Conservation (phyloP, 2,329 filamentous ascomycete species). For the Keithomyces neogunnii region DNA sequence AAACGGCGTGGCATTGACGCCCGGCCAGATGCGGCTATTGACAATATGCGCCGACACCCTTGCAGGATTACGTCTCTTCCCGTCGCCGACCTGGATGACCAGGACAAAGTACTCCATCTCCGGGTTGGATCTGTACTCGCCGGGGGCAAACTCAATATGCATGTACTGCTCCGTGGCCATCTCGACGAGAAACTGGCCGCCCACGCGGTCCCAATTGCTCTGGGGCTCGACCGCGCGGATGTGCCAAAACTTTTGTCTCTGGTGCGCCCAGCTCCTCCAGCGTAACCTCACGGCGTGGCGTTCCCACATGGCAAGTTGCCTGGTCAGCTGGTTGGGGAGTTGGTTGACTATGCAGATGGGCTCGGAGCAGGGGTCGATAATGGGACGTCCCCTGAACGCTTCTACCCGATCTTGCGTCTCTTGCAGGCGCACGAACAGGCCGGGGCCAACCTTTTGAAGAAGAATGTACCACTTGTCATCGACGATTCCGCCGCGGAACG, state of each 20-base stretch:
- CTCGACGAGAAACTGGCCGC: conserved; percentile 3
- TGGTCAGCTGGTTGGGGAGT: not conserved
- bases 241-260: too few relatives aligned
- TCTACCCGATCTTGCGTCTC: not conserved
- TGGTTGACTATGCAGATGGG: not conserved
- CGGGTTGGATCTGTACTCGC: not conserved
- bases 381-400: not conserved
- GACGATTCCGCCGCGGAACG: not conserved
- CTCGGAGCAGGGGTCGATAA: not conserved
- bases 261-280: not conserved
- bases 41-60: too few relatives aligned
- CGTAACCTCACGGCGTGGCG: conserved; percentile 1
- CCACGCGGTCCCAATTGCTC: not conserved
- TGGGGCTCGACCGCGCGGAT: conserved; percentile 1
- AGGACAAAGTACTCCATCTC: conserved; percentile 1
- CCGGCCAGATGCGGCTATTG: too few relatives aligned
- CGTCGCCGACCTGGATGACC: not conserved
- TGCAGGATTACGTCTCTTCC: too few relatives aligned
- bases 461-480: conserved; percentile 1
- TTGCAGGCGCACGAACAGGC: conserved; percentile 1
- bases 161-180: conserved; percentile 2
- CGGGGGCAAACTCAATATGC: conserved; percentile 1
- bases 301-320: not conserved
- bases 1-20: too few relatives aligned
- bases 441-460: conserved; percentile 1